Conservation (phyloP, 768 basidiomycete species). For the Pleurotus pulmonarius region DNA sequence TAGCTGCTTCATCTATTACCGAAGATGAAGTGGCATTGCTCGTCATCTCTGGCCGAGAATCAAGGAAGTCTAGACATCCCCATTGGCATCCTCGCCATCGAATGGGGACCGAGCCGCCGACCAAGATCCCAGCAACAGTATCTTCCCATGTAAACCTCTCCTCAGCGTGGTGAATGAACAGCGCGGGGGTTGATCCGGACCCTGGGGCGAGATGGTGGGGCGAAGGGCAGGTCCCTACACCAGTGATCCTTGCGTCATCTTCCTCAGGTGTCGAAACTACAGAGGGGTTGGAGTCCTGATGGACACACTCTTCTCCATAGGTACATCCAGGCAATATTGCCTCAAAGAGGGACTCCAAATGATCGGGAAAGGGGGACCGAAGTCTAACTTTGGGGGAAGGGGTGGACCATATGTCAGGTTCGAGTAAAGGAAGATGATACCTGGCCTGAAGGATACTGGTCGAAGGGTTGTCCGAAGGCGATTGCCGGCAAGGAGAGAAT, state of each 20-base stretch:
- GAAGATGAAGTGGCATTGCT: too few relatives aligned
- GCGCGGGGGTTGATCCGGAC: conserved; percentile 16
- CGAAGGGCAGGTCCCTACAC: conserved; percentile 46
- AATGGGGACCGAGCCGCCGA: conserved; percentile 55
- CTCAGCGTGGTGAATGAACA: conserved; percentile 57
- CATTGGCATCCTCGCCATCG: conserved; percentile 66
- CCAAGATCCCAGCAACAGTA: conserved; percentile 43
- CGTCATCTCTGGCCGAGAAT: conserved; percentile 12
- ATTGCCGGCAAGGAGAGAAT: conserved; percentile 21
- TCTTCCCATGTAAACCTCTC: conserved; percentile 66
- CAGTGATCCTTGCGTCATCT: conserved; percentile 24
- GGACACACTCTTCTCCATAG: conserved; percentile 15
- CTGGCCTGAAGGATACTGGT: conserved; percentile 25
- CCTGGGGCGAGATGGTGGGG: conserved; percentile 28
- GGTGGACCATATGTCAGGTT: conserved; percentile 11
- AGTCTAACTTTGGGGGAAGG: conserved; percentile 2
- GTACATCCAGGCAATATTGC: conserved; percentile 36
- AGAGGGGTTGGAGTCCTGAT: conserved; percentile 1
- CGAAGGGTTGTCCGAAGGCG: conserved; percentile 8
- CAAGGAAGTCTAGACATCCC: conserved; percentile 63
- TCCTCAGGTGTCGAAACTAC: conserved; percentile 3
- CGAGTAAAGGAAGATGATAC: conserved; percentile 32
- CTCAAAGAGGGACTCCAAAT: conserved; percentile 28
- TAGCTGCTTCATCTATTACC: too few relatives aligned
- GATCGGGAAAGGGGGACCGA: conserved; percentile 13